These are phyloP conservation scores for Ogataea henricii DNA, from an alignment of 805 yeast species.

Conservation along the genomic window DNA sequence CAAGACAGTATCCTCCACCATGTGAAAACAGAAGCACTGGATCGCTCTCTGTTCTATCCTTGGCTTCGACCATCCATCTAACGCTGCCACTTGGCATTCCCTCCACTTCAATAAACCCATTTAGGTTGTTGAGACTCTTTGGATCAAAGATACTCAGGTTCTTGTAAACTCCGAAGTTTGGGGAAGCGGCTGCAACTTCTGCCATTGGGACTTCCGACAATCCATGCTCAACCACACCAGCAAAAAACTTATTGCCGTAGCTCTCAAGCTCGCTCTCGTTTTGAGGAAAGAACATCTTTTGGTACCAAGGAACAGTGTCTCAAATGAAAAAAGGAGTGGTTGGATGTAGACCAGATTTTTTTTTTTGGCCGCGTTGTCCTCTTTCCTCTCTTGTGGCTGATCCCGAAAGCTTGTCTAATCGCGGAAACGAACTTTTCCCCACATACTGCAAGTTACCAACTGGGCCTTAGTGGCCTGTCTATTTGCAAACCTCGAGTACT, in stretches of 20 bases:
- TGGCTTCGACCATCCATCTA: slow-evolving; percentile 2
- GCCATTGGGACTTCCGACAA: neutral
- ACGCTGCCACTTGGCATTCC: slow-evolving; percentile 29
- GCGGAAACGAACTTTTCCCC: no score
- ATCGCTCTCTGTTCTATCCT: neutral
- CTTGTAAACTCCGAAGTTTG: neutral
- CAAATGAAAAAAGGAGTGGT: no score
- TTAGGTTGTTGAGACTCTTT: neutral
- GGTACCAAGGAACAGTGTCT: no score
- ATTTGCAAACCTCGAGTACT: no score
- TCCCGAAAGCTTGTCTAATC: no score
- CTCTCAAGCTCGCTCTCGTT: neutral
- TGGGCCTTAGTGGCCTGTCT: no score
- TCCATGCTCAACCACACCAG: neutral
- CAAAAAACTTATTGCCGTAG: neutral
- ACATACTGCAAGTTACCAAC: no score
- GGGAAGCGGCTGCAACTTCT: neutral
- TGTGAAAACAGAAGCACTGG: slow-evolving; percentile 2
- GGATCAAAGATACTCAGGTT: neutral
- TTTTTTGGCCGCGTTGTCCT: no score
- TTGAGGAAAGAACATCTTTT: no score
- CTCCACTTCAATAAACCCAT: neutral
- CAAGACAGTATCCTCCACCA: slow-evolving; percentile 6
- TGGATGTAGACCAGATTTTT: no score
- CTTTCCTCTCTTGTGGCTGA: no score